Evolutionary conservation across 2,329 filamentous ascomycete species (phyloP), one percentile per base, ranked within the genome.

Genomic region (Fusarium staphyleae): DNA sequence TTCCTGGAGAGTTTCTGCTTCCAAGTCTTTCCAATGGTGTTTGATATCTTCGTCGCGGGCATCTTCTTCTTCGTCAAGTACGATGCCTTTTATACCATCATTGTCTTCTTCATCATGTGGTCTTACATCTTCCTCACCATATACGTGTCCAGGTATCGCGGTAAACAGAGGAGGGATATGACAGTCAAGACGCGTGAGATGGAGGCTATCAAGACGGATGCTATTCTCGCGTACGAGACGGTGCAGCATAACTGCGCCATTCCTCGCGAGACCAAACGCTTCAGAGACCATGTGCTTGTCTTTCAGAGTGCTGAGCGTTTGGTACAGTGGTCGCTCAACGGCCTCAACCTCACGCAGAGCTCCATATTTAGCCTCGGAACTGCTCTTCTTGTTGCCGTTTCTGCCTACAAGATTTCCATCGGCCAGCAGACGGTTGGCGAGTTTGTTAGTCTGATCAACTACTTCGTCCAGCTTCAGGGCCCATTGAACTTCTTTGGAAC

Each of bases 241-340:
- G 84, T 87, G 36, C 85, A 87, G 60, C 85, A 87, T 66, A 87
- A 86, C 72, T 85, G 85, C 58, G 84, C 84, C 14, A 81, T 86
- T 55, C 72, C 73, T 1, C 80, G 82, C 55, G 84, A 87, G 64
- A 84, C 84, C 34, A 75, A 79, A 44, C 75, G 82, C 6, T 87
- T 85, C 65, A 78, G 76, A 24, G 73, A 79, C 16, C 81, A 84
- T 11, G 83, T 87, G 0, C 30, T 60, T 14, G 40, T 66, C 10
- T 87, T 81, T 63, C 84, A 87, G 57, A 74, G 73, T 9, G 61
- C 62, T 1, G 61, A 71, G 24, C 47, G 66, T 26, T 37, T 70
- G 19, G 61, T 69, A 5, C 57, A 69, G 24, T 58, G 64, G 64
- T 62, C 62, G 5, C 51, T 69, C n/a, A 62, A 70, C 61, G 72